Percentiles rank a stretch among this genome's conserved stretches.
Conservation (phyloP, 345 rosid species). For the Heritiera littoralis region DNA sequence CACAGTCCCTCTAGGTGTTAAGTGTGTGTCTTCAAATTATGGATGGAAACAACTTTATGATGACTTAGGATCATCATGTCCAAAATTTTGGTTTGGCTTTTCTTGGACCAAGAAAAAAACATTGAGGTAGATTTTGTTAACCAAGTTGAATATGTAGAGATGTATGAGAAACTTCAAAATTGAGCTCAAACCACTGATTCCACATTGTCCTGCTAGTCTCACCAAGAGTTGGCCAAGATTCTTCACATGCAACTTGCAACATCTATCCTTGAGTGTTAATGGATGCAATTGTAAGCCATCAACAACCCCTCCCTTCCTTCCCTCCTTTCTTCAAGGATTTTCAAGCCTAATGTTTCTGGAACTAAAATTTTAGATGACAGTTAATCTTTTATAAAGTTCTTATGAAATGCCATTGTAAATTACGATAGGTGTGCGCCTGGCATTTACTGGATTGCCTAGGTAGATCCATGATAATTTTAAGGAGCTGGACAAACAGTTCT, state of each 20-base stretch:
- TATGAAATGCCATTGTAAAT: neutral
- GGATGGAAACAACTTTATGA: neutral
- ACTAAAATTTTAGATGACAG: neutral
- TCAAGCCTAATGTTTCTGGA: slow-evolving; percentile 4
- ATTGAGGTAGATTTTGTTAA: neutral
- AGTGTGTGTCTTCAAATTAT: neutral
- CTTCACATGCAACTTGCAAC: neutral
- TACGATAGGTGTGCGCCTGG: neutral
- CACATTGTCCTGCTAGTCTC: neutral
- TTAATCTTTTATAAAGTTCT: neutral
- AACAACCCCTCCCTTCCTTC: neutral
- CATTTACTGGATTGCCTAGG: neutral
- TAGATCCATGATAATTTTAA: neutral
- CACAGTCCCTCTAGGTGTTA: neutral
- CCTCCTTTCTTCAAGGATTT: neutral
- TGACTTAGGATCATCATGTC: neutral
- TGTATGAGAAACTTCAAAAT: neutral
- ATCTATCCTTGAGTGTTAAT: neutral
- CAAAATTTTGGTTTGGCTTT: neutral
- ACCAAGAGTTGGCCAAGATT: neutral
- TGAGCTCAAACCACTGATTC: neutral
- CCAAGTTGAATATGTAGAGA: neutral
- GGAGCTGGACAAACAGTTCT: neutral
- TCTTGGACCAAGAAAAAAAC: neutral
- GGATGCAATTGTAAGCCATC: neutral